Base-by-base conservation (phyloP, 306 rosid species). In the Argentina anserina region DNA sequence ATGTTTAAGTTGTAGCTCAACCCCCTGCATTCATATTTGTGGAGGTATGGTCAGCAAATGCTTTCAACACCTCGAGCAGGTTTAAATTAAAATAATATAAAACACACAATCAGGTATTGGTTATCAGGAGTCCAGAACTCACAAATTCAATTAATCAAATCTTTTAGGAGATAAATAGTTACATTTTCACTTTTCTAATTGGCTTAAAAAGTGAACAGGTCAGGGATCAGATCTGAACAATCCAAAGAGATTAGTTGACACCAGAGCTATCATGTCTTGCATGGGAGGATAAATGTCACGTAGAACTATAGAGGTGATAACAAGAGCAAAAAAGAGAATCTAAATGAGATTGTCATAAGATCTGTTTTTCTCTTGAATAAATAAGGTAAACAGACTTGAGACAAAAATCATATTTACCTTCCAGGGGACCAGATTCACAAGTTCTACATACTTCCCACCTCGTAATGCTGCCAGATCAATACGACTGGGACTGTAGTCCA, bases 401-500 rank as follows among this genome's bases (percentile, higher is more conserved):
- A 70, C 14, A 18, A 34, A 39, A 41, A 55, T n/a, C 7, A 65
- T 46, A 36, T 47, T 75, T 86, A 94, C 99, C 99, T 91, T 94
- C 99, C 99, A 94, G 15, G 87, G 97, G 29, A 89, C 87, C 72
- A 94, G 92, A 78, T 94, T 94, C 67, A 89, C 91, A 80, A 94
- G 99, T 84, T 94, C 99, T 49, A 87, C 92, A 77, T 89, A 94
- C 79, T 94, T 94, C 56, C 99, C 99, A 36, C 84, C 82, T 70
- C 96, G 76, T 80, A 94, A 76, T 55, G 97, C 97, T 1, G 93
- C 95, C 77, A 94, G 88, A 91, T 91, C 99, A 77, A 94, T 87
- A 70, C 69, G 87, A 46, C 47, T 61, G 17, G 99, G 99, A 84
- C 85, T 85, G 87, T 94, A 94, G 84, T 94, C 99, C 80, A 94